phyloP scores from a whole-genome alignment of 2,329 filamentous ascomycete genomes.

The Trichoderma pleuroti region DNA sequence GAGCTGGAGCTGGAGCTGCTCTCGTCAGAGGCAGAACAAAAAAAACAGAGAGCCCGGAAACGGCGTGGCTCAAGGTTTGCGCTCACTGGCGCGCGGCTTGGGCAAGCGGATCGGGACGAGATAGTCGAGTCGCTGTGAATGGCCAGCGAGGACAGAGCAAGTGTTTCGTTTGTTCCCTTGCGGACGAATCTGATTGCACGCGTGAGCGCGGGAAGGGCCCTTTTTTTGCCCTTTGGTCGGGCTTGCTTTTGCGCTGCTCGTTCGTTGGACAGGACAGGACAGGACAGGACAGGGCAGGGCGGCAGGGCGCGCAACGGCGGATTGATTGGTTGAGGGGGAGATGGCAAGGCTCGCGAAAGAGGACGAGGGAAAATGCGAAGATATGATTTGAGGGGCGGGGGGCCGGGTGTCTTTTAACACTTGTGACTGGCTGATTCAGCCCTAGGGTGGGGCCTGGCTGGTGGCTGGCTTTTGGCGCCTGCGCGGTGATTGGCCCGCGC shows the following conservation, averaged over 20 bases:
- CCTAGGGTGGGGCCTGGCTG: constrained; percentile 33
- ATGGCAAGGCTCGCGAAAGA: constrained; percentile 34
- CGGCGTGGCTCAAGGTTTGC: constrained; percentile 12
- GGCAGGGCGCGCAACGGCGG: constrained; percentile 29
- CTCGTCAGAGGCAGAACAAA: not conserved
- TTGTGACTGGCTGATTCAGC: constrained; percentile 52
- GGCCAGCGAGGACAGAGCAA: constrained; percentile 23
- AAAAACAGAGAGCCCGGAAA: not conserved
- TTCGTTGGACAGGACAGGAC: constrained; percentile 33
- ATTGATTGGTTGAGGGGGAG: constrained; percentile 45
- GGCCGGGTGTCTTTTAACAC: constrained; percentile 41
- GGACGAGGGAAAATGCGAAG: constrained; percentile 43
- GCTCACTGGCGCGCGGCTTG: constrained; percentile 16
- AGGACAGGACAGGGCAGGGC: constrained; percentile 38
- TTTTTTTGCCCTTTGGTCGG: constrained; percentile 18
- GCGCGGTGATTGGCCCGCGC: constrained; percentile 31
- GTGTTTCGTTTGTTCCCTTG: constrained; percentile 18
- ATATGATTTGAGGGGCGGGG: constrained; percentile 52
- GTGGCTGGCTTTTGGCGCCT: constrained; percentile 27
- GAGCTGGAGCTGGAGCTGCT: too few species aligned
- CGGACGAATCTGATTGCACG: constrained; percentile 26
- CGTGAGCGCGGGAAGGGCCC: constrained; percentile 21
- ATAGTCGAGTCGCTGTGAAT: constrained; percentile 24
- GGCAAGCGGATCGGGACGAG: constrained; percentile 22
- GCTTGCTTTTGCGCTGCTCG: constrained; percentile 9